Conservation (phyloP, 441 rosid species). For the Francoa sonchifolia region DNA sequence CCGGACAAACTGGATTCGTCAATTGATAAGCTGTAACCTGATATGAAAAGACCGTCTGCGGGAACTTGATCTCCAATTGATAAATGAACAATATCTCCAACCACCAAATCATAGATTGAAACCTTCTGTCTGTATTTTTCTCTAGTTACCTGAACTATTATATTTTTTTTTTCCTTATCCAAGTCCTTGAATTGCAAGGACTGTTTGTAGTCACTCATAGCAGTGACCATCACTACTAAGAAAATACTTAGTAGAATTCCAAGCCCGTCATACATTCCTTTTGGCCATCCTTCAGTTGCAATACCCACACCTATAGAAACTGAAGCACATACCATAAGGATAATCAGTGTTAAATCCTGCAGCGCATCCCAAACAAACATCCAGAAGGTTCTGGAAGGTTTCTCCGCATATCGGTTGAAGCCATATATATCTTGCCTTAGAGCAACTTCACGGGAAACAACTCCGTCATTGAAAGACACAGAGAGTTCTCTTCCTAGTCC, state of each 20-base stretch:
- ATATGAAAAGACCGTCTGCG: constrained; percentile 33
- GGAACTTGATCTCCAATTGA: constrained; percentile 36
- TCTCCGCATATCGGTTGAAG: constrained; percentile 42
- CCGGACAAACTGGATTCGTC: constrained; percentile 47
- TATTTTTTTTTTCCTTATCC: constrained; percentile 40
- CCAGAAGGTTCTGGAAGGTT: constrained; percentile 35
- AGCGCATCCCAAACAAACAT: constrained; percentile 41
- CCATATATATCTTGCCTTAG: constrained; percentile 43
- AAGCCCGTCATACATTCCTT: constrained; percentile 33
- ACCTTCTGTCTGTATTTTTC: constrained; percentile 29
- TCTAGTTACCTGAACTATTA: constrained; percentile 34
- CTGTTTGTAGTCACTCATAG: constrained; percentile 37
- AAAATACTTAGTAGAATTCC: constrained; percentile 34
- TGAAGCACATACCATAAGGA: constrained; percentile 30
- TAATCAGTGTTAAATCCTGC: constrained; percentile 34
- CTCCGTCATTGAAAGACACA: constrained; percentile 31
- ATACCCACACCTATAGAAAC: constrained; percentile 36
- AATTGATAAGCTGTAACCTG: constrained; percentile 28
- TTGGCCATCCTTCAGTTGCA: constrained; percentile 38
- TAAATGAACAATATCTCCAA: constrained; percentile 39
- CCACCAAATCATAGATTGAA: constrained; percentile 34
- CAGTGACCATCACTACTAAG: constrained; percentile 34
- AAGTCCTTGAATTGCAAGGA: constrained; percentile 37
- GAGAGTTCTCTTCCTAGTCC: constrained; percentile 29
- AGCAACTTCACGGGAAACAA: constrained; percentile 22